Evolutionary conservation across 192 early-diverging fungal species (phyloP), one percentile per base, ranked within the genome.

Genomic region (Linnemannia schmuckeri): DNA sequence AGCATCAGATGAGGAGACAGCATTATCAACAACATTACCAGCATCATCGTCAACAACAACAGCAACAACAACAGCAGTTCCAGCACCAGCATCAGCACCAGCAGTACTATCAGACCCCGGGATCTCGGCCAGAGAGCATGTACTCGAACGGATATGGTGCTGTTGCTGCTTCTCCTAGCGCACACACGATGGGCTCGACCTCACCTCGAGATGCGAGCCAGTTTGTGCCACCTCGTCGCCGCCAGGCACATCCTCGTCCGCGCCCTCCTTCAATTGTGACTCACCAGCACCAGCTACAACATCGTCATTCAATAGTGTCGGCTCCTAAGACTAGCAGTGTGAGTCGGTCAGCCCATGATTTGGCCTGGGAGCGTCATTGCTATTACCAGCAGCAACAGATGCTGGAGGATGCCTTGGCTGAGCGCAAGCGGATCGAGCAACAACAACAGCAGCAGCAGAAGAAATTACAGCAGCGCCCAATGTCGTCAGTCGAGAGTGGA

Each of bases 351-450:
- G 79, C 76, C 1, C 27, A 75, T 38, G 85, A 87, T 33, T 72
- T 87, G 10, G 85, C 85, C 27, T 87, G 85, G 85, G 85, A 87
- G 72, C 70, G 85, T 37, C 85, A 87, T 35, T 78, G 75, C 15
- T 87, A 78, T 63, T 87, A 87, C 27, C 85, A 87, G 30, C 85
- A 81, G 27, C 79, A 87, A 61, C 85, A 87, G 6, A 40, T 70
- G 0, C 54, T 75, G 12, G 85, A 87, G 41, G 79, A 87, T 18
- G 75, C 70, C 8, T 54, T 87, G 13, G 85, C 72, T 0, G 85
- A 81, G 46, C 68, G 24, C 54, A 79, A 68, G 37, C 69, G 75
- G 18, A 79, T 33, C 18, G 83, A 85, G 3, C 33, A 44, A 2
- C 77, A 52, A 22, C 33, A 66, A 35, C 72, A 73, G 18, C 12